phyloP scores from a whole-genome alignment of 2,329 filamentous ascomycete genomes.

The Fusarium xylarioides region DNA sequence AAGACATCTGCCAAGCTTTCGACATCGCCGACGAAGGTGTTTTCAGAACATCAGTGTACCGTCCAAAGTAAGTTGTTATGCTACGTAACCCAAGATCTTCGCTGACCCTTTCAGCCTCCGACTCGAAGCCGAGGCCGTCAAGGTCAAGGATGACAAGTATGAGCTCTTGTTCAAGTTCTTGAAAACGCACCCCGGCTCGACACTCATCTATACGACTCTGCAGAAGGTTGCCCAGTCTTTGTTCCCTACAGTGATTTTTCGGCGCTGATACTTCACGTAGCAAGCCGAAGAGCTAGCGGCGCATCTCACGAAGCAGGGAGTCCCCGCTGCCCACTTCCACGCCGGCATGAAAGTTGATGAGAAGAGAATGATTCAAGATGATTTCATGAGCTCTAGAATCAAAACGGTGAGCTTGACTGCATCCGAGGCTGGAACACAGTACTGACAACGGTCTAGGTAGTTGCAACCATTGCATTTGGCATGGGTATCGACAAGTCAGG shows the following conservation, averaged over 20 bases:
- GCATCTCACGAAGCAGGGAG: conserved; percentile 48
- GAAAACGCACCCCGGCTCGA: conserved; percentile 59
- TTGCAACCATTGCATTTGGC: conserved; percentile 66
- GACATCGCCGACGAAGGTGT: conserved; percentile 56
- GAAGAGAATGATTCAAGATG: conserved; percentile 59
- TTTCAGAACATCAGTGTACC: conserved; percentile 67
- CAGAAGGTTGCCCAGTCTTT: conserved; percentile 51
- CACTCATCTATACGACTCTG: conserved; percentile 68
- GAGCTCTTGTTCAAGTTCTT: conserved; percentile 59
- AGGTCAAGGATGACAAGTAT: conserved; percentile 55
- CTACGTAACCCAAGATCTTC: accelerated
- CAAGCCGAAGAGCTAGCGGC: conserved; percentile 57
- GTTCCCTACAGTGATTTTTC: background rate
- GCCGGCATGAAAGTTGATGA: conserved; percentile 57
- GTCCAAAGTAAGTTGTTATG: conserved; percentile 54
- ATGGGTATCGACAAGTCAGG: conserved; percentile 66
- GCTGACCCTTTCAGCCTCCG: conserved; percentile 51
- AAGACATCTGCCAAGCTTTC: conserved; percentile 64
- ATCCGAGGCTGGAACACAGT: accelerated
- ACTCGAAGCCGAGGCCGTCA: conserved; percentile 59
- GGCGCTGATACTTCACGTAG: conserved; percentile 24
- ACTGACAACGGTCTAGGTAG: conserved; percentile 27
- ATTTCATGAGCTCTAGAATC: conserved; percentile 58
- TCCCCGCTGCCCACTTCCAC: conserved; percentile 58
- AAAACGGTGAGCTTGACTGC: conserved; percentile 41